These are phyloP conservation scores for Beauveria pseudobassiana DNA, from an alignment of 2,329 filamentous ascomycete genomes.

Conservation along the genomic window DNA sequence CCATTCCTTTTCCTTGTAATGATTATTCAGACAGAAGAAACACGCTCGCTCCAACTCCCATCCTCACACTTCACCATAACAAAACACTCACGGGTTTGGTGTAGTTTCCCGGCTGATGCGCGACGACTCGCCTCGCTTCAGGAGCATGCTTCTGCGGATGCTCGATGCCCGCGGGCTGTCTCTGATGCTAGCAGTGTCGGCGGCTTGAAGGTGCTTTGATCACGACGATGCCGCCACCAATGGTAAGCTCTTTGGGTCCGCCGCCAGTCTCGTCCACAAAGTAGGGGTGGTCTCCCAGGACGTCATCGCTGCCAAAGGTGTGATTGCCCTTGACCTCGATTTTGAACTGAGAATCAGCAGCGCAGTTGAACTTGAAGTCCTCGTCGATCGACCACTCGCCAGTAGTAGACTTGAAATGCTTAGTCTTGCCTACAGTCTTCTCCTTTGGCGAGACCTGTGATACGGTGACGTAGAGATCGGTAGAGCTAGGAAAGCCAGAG, in stretches of 20 bases:
- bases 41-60: not conserved
- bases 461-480: slow-evolving; percentile 73
- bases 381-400: slow-evolving; percentile 68
- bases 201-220: slow-evolving; percentile 65
- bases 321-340: slow-evolving; percentile 78
- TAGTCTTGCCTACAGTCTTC: slow-evolving; percentile 86
- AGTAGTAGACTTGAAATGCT: slow-evolving; percentile 68
- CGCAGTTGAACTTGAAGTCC: slow-evolving; percentile 68
- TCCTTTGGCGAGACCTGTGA: slow-evolving; percentile 59
- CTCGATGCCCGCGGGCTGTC: slow-evolving; percentile 39
- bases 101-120: slow-evolving; percentile 35
- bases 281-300: slow-evolving; percentile 79
- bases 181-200: slow-evolving; percentile 34
- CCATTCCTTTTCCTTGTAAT: not conserved
- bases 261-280: slow-evolving; percentile 78
- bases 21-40: slow-evolving; percentile 9
- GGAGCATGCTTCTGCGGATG: slow-evolving; percentile 47
- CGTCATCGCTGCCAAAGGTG: slow-evolving; percentile 75
- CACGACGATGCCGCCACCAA: slow-evolving; percentile 65
- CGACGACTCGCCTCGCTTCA: slow-evolving; percentile 38
- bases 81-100: slow-evolving; percentile 24
- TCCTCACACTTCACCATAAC: not conserved
- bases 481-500: slow-evolving; percentile 64
- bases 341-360: slow-evolving; percentile 79
- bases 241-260: slow-evolving; percentile 63